phyloP scores from a whole-genome alignment of 495 filamentous ascomycete species.

The Lasiosphaeria hispida region DNA sequence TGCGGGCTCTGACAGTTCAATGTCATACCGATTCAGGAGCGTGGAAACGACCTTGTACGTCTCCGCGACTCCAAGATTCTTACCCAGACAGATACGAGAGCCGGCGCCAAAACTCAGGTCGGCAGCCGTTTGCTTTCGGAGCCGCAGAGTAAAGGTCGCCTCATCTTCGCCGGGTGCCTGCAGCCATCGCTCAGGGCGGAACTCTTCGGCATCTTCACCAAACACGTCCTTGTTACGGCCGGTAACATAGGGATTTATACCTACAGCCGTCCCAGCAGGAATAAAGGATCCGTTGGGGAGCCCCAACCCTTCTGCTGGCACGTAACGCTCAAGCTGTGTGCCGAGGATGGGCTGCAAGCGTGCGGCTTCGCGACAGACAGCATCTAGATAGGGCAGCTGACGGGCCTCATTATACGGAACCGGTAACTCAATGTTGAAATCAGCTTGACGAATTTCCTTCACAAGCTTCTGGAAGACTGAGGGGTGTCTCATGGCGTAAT shows the following conservation, averaged over 20 bases:
- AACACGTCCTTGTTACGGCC: slow-evolving; percentile 39
- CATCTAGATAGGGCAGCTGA: slow-evolving; percentile 55
- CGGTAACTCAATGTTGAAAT: slow-evolving; percentile 8
- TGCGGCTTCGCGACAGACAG: slow-evolving; percentile 58
- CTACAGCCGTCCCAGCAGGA: slow-evolving; percentile 33
- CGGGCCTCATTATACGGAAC: slow-evolving; percentile 23
- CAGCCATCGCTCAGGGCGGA: slow-evolving; percentile 56
- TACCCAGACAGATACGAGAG: slow-evolving; percentile 61
- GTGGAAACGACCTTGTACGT: slow-evolving; percentile 64
- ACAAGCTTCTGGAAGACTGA: slow-evolving; percentile 26
- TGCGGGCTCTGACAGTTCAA: slow-evolving; percentile 20
- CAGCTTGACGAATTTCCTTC: slow-evolving; percentile 18
- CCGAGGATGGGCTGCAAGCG: slow-evolving; percentile 51
- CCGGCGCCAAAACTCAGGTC: slow-evolving; percentile 59
- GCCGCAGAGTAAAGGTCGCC: slow-evolving; percentile 14
- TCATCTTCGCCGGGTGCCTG: slow-evolving; percentile 27
- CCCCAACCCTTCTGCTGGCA: slow-evolving; percentile 37
- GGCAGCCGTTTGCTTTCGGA: slow-evolving; percentile 24
- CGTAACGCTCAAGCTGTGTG: slow-evolving; percentile 25
- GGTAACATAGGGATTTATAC: slow-evolving; percentile 42
- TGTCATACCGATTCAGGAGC: slow-evolving; percentile 54
- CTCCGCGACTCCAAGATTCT: slow-evolving; percentile 62
- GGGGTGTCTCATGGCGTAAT: slow-evolving; percentile 36
- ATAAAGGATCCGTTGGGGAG: slow-evolving; percentile 38
- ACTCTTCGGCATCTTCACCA: slow-evolving; percentile 48